Evolutionary conservation across 768 basidiomycete species (phyloP), one percentile per base, ranked within the genome.

Genomic region (Psilocybe cubensis): DNA sequence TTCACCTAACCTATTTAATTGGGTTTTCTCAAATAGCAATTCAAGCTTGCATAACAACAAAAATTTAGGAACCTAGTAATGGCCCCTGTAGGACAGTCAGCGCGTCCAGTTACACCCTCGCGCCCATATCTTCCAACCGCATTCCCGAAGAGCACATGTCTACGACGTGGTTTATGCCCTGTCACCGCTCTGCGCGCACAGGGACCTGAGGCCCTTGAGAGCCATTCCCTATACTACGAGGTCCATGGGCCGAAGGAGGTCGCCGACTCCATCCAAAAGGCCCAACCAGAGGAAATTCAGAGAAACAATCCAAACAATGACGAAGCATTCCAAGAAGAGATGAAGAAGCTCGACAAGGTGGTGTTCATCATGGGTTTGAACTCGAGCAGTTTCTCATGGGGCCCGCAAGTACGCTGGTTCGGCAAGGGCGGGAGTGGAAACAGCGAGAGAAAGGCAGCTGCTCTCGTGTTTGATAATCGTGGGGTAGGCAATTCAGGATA

Each of bases 311-410:
- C n/a, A n/a, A n/a, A n/a, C n/a, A n/a, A n/a, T n/a, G n/a, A n/a
- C n/a, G n/a, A n/a, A n/a, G n/a, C n/a, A n/a, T n/a, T n/a, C n/a
- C 58, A 68, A 64, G 57, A 54, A 8, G 60, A 55, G 12, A 49
- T 54, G 10, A 28, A 41, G 20, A 52, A 51, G 17, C 31, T 64
- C 24, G 48, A 59, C 25, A 91, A 90, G 65, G 69, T 93, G 17
- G 66, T 93, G 1, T 83, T 92, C 62, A 85, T 94, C 62, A 92
- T 91, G 90, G 92, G 92, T 3, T 62, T 92, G 59, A 90, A 88
- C 68, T 77, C 79, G 52, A 84, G 75, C 60, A 83, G 79, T 4
- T 90, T 86, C 64, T 77, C 78, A 1, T 92, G 89, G 91, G 66
- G 68, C 0, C 65, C 73, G 0, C 90, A 93, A 68, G 87, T 93